phyloP scores from a whole-genome alignment of 495 filamentous ascomycete species.

The Hyphodiscus hymeniophilus region DNA sequence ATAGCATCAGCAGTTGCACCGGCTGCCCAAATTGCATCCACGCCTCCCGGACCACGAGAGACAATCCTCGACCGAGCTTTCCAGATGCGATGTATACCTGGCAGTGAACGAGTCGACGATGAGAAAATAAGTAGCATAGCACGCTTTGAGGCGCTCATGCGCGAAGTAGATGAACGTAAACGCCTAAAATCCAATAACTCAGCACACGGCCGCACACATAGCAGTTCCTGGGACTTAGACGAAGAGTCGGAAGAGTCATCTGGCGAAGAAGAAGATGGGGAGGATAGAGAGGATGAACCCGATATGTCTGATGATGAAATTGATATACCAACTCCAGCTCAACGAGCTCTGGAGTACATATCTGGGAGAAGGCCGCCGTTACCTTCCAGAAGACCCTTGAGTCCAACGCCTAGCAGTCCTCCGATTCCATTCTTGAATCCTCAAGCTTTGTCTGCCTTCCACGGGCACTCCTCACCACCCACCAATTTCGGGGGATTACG shows the following conservation, averaged over 20 bases:
- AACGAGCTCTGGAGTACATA: constrained; percentile 41
- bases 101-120: constrained; percentile 31
- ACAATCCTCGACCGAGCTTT: constrained; percentile 54
- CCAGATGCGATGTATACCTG: constrained; percentile 46
- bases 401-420: constrained; percentile 6
- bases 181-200: constrained; percentile 15
- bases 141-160: constrained; percentile 51
- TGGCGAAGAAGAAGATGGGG: constrained; percentile 21
- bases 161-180: constrained; percentile 38
- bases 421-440: constrained; percentile 18
- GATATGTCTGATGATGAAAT: constrained; percentile 33
- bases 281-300: constrained; percentile 30
- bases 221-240: constrained; percentile 17
- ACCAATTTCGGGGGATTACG: constrained; percentile 2
- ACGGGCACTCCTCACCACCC: constrained; percentile 4
- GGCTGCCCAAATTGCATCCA: constrained; percentile 3
- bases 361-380: constrained; percentile 29
- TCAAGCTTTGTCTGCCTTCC: constrained; percentile 19
- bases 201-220: background rate
- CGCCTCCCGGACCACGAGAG: constrained; percentile 39
- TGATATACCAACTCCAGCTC: constrained; percentile 28
- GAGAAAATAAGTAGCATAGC: constrained; percentile 49
- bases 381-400: constrained; percentile 10
- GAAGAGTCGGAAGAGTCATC: constrained; percentile 18
- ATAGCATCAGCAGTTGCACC: constrained; percentile 22